Evolutionary conservation across 306 rosid species (phyloP), one percentile per base, ranked within the genome.

Genomic region (Cucurbita maxima): DNA sequence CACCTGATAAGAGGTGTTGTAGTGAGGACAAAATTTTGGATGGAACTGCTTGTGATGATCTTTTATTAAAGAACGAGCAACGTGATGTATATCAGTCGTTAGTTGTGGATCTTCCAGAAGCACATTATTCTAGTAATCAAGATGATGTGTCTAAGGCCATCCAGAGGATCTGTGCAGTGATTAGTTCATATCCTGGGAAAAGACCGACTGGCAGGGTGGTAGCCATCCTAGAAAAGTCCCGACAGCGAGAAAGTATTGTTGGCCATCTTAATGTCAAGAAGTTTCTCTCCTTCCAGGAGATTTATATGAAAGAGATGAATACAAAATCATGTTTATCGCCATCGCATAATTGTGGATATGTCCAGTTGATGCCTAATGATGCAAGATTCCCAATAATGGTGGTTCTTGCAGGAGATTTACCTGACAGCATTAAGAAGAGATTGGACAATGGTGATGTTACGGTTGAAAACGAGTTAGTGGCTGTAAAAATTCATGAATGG

Each of bases 131-230:
- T 62, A 37, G 71, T 77, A 85, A 70, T 61, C 87, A 81, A 34
- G 75, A 52, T 77, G 80, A 75, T 71, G 83, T 76, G 66, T 79
- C 61, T 69, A 83, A 73, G 78, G 87, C 87, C 18, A 58, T 85
- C 36, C 86, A 78, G 69, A 78, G 81, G 75, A 20, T 91, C 41
- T 85, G 96, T 83, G 80, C 75, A 60, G 45, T 73, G 85, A 82
- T 89, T 77, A 83, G 76, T 76, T 86, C 88, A 58, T 82, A 75
- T 72, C 95, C 98, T 76, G 86, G 79, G 58, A 91, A 85, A 86
- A 86, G 95, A 76, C 99, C 97, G 14, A 89, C 92, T 37, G 99
- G 96, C 48, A 77, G 79, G 82, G 94, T 91, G 56, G 84, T 94
- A 64, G 84, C 97, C 75, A 56, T 94, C 76, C 51, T 87, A 78